phyloP scores from a whole-genome alignment of 1,284 basidiomycete genomes.

The Entoloma clypeatum region DNA sequence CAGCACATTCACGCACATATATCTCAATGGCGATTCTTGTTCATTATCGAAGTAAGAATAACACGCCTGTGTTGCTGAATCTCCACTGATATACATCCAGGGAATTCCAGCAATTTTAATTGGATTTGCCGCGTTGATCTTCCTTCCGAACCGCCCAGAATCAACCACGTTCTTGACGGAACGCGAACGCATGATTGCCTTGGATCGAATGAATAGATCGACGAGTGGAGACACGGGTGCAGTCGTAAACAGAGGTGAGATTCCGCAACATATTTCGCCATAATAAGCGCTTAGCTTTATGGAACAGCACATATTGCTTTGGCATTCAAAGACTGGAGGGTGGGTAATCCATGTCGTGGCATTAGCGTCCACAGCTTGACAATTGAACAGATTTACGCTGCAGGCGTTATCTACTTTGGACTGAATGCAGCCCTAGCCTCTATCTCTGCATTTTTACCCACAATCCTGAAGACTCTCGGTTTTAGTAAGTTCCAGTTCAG shows the following conservation, averaged over 20 bases:
- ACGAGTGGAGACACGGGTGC: slow-evolving; percentile 65
- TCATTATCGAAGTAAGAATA: slow-evolving; percentile 66
- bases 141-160: slow-evolving; percentile 78
- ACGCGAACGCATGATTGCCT: slow-evolving; percentile 67
- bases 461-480: slow-evolving; percentile 73
- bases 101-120: slow-evolving; percentile 67
- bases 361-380: background rate
- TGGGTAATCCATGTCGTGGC: slow-evolving; percentile 26
- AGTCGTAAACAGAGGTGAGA: slow-evolving; percentile 60
- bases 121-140: slow-evolving; percentile 59
- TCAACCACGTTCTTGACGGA: slow-evolving; percentile 68
- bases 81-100: slow-evolving; percentile 25
- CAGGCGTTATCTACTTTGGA: slow-evolving; percentile 72
- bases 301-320: slow-evolving; percentile 58
- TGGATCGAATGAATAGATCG: slow-evolving; percentile 72
- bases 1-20: slow-evolving; percentile 51
- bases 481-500: slow-evolving; percentile 35
- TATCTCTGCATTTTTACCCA: slow-evolving; percentile 81
- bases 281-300: slow-evolving; percentile 5
- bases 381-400: slow-evolving; percentile 50
- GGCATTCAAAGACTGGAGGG: slow-evolving; percentile 73
- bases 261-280: background rate
- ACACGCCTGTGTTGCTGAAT: background rate
- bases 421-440: slow-evolving; percentile 77
- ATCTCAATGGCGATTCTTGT: slow-evolving; percentile 64